Conservation (phyloP, 345 rosid genomes). For the Physaria fendleri region DNA sequence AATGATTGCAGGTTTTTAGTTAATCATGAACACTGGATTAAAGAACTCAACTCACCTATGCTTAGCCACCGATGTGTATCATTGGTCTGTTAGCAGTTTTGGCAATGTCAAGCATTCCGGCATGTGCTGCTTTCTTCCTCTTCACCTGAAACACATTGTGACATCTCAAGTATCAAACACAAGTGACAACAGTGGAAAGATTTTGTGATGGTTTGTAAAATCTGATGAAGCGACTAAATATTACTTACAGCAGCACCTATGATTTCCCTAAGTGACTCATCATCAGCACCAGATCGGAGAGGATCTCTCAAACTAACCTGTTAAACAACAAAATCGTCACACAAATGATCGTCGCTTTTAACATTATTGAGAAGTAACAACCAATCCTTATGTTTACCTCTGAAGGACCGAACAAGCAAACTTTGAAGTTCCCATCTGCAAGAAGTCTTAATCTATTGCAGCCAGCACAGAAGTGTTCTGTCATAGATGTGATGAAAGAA, state of each 20-base stretch:
- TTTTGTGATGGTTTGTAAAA: neutral
- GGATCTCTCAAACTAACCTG: conserved; percentile 97
- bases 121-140: conserved; percentile 71
- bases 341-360: neutral
- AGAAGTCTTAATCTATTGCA: conserved; percentile 93
- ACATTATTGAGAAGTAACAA: neutral
- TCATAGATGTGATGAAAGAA: conserved; percentile 97
- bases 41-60: neutral
- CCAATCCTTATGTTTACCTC: conserved; percentile 40
- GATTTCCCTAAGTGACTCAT: conserved; percentile 61
- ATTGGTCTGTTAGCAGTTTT: conserved; percentile 76
- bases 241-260: conserved; percentile 86
- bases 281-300: conserved; percentile 66
- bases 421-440: conserved; percentile 98
- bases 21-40: neutral
- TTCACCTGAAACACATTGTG: conserved; percentile 45
- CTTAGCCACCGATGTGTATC: conserved; percentile 80
- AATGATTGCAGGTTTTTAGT: neutral
- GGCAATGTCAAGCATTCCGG: conserved; percentile 85
- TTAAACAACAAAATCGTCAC: conserved; percentile 1
- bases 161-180: conserved; percentile 1
- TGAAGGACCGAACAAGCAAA: conserved; percentile 96
- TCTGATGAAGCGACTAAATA: conserved; percentile 1
- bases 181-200: neutral
- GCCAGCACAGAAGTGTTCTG: conserved; percentile 95